Evolutionary conservation across 495 filamentous ascomycete species (phyloP), one percentile per base, ranked within the genome.

Genomic region (Tuber indicum): DNA sequence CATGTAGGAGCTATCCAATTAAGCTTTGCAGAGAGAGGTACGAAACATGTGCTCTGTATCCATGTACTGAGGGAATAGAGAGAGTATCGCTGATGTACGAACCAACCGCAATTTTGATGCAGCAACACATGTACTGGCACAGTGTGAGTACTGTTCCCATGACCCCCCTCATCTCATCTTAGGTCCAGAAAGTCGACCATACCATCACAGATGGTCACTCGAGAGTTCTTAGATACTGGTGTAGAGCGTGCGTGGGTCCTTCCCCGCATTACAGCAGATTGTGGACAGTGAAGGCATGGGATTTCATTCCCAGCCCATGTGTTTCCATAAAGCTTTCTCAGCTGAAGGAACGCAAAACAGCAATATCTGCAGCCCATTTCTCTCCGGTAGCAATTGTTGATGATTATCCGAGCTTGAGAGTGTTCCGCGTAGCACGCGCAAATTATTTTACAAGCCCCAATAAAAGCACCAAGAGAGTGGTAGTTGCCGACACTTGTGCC

Each of bases 1-100:
- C 58, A 17, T 36, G 26, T 66, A 66, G 26, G 58, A 66, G 26
- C 58, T 66, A 66, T 66, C 58, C 58, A 66, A 66, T 66, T 66
- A 17, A 36, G 26, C 12, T 66, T 32, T 8, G 26, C 26, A 36
- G 12, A 66, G 36, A 17, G 26, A 36, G 36, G 26, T 36, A 66
- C 26, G 58, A 32, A 66, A 66, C 26, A 66, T 66, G 58, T 36
- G 58, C 16, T 26, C 58, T 7, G 12, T 36, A 66, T 66, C 17
- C 58, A 36, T 36, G 32, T 17, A 32, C 26, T 66, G 58, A 66
- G 58, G 58, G 58, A 66, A 66, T 66, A 66, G 26, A 66, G 36
- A 66, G 32, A 66, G 58, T 66, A 10, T 36, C 36, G 58, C 14
- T 3, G 36, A 17, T 66, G 58, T 17, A 26, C 58, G 58, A 66